These are phyloP conservation scores for Umbelopsis ramanniana DNA, from an alignment of 192 early-diverging fungal species.

Conservation along the genomic window DNA sequence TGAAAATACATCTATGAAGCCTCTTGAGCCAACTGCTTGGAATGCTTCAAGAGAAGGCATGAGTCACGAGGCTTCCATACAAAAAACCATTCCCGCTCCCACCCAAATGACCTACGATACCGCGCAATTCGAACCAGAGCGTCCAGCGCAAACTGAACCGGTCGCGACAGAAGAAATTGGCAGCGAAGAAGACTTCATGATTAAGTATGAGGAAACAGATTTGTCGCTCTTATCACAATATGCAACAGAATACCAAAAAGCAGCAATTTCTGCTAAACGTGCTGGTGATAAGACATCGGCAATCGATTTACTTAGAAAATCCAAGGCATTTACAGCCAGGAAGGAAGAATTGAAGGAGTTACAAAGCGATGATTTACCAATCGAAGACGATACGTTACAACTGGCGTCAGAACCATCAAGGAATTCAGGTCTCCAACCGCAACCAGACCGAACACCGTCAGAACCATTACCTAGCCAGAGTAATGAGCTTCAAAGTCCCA, in stretches of 20 bases:
- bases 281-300: constrained; percentile 35
- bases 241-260: constrained; percentile 27
- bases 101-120: not conserved
- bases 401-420: not conserved
- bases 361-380: constrained; percentile 12
- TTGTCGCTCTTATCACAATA: not conserved
- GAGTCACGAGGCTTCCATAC: not conserved
- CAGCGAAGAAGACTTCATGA: not conserved
- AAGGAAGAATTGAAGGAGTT: constrained; percentile 14
- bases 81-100: constrained; percentile 15
- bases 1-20: not conserved
- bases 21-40: not conserved
- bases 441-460: not conserved
- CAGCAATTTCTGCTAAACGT: constrained; percentile 34
- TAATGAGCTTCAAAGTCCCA: no score
- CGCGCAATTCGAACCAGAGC: constrained; percentile 3
- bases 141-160: not conserved
- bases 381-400: not conserved
- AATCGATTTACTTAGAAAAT: constrained; percentile 29
- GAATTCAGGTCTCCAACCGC: not conserved
- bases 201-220: constrained; percentile 7
- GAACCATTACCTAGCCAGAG: no score
- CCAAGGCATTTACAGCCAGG: constrained; percentile 24
- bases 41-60: not conserved
- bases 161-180: not conserved